These are phyloP conservation scores for Aspergillus clavatus DNA, from an alignment of 2,329 filamentous ascomycete species.

Conservation along the genomic window DNA sequence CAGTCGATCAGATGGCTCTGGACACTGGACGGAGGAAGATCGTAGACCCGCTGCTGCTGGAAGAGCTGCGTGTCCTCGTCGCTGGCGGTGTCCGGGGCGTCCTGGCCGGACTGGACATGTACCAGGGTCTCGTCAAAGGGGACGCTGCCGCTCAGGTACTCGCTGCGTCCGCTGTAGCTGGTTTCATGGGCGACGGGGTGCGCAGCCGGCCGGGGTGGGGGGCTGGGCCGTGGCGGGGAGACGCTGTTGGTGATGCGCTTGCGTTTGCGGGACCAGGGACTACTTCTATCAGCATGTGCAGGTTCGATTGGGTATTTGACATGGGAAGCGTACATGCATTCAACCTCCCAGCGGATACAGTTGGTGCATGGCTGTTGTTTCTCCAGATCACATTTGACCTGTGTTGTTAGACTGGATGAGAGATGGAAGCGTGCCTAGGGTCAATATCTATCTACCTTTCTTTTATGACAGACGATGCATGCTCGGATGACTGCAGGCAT, in stretches of 20 bases:
- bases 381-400: slow-evolving; percentile 25
- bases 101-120: slow-evolving; percentile 23
- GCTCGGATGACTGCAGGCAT: slow-evolving; percentile 12
- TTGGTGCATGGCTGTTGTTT: slow-evolving; percentile 25
- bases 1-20: slow-evolving; percentile 36
- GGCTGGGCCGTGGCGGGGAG: slow-evolving; percentile 19
- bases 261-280: slow-evolving; percentile 26
- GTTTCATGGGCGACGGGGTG: slow-evolving; percentile 19
- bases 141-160: slow-evolving; percentile 22
- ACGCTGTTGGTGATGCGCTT: slow-evolving; percentile 37
- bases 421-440: too few relatives aligned
- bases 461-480: slow-evolving; percentile 43
- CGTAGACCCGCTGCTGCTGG: slow-evolving; percentile 21
- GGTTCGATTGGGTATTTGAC: neutral
- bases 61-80: slow-evolving; percentile 22
- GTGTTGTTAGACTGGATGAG: slow-evolving; percentile 14
- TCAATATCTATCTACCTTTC: too few relatives aligned
- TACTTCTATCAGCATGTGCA: slow-evolving; percentile 6
- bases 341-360: slow-evolving; percentile 19
- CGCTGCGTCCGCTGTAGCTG: slow-evolving; percentile 24
- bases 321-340: slow-evolving; percentile 20
- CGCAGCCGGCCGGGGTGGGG: slow-evolving; percentile 20
- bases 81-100: slow-evolving; percentile 18
- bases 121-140: slow-evolving; percentile 28
- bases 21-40: slow-evolving; percentile 22